These are phyloP conservation scores for Fragaria vesca DNA, from an alignment of 306 rosid species.

Conservation along the genomic window DNA sequence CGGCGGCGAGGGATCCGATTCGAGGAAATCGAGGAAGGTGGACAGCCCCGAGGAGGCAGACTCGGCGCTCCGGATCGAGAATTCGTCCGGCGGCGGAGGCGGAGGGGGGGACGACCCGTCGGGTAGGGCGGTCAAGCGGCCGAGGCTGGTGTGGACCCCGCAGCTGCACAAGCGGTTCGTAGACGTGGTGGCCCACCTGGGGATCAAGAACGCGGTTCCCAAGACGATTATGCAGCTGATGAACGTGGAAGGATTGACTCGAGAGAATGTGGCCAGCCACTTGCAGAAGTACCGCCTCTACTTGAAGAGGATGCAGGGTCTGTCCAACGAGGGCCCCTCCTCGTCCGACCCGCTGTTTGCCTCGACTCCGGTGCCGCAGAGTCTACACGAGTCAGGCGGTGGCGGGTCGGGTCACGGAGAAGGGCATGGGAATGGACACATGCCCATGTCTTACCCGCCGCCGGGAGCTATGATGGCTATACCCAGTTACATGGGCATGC, in stretches of 20 bases:
- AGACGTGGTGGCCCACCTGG: conserved; percentile 85
- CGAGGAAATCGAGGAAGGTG: conserved; percentile 53
- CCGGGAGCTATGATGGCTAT: conserved; percentile 27
- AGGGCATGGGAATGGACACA: conserved; percentile 40
- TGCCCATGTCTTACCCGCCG: conserved; percentile 31
- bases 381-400: conserved; percentile 51
- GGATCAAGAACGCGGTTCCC: conserved; percentile 89
- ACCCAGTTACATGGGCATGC: conserved; percentile 55
- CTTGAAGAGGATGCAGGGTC: conserved; percentile 80
- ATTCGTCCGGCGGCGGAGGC: not conserved
- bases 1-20: conserved; percentile 53
- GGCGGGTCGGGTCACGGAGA: conserved; percentile 25
- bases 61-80: conserved; percentile 47
- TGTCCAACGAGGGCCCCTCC: conserved; percentile 70
- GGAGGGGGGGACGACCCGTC: conserved; percentile 37
- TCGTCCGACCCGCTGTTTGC: conserved; percentile 76
- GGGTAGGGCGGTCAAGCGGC: conserved; percentile 56
- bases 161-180: conserved; percentile 91
- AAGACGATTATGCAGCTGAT: conserved; percentile 91
- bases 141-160: conserved; percentile 88
- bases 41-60: conserved; percentile 63
- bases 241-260: conserved; percentile 94
- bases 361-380: conserved; percentile 71
- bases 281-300: conserved; percentile 89
- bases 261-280: conserved; percentile 94